Conservation (phyloP, 768 basidiomycete species). For the Tylopilus cervinicoccineus region DNA sequence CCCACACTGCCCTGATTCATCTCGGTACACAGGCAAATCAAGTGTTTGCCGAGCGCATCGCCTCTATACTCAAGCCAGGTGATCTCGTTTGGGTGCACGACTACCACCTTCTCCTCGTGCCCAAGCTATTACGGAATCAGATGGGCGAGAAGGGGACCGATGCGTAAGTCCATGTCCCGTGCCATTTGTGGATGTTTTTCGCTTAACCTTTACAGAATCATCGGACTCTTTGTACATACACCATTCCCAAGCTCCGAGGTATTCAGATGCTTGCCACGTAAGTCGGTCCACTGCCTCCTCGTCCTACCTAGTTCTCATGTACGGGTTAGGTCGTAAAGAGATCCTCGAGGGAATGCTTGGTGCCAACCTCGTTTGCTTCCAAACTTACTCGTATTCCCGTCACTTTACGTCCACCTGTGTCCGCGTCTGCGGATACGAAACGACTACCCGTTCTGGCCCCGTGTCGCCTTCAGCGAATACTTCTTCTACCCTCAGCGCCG, state of each 20-base stretch:
- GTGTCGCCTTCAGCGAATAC: not conserved
- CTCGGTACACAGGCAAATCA: conserved; percentile 64
- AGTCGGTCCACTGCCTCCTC: conserved; percentile 28
- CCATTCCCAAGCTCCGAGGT: conserved; percentile 97
- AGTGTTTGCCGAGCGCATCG: conserved; percentile 72
- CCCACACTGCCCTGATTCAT: conserved; percentile 1
- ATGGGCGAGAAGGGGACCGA: conserved; percentile 36
- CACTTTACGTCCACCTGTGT: conserved; percentile 95
- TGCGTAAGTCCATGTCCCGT: conserved; percentile 13
- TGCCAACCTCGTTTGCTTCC: conserved; percentile 95
- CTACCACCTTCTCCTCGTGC: conserved; percentile 92
- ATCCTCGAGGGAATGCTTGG: conserved; percentile 98
- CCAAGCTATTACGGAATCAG: conserved; percentile 73
- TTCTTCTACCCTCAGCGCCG: conserved; percentile 5
- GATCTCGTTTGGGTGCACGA: conserved; percentile 94
- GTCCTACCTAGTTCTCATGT: not conserved
- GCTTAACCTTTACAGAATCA: conserved; percentile 32
- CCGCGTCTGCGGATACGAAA: conserved; percentile 94
- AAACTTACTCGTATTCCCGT: conserved; percentile 92
- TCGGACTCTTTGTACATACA: conserved; percentile 96
- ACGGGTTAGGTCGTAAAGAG: conserved; percentile 71
- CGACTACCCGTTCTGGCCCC: conserved; percentile 35
- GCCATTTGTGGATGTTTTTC: not conserved
- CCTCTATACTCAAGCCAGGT: conserved; percentile 76
- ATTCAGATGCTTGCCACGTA: conserved; percentile 88